phyloP scores from a whole-genome alignment of 2,329 filamentous ascomycete genomes.

The Fusarium euwallaceae region DNA sequence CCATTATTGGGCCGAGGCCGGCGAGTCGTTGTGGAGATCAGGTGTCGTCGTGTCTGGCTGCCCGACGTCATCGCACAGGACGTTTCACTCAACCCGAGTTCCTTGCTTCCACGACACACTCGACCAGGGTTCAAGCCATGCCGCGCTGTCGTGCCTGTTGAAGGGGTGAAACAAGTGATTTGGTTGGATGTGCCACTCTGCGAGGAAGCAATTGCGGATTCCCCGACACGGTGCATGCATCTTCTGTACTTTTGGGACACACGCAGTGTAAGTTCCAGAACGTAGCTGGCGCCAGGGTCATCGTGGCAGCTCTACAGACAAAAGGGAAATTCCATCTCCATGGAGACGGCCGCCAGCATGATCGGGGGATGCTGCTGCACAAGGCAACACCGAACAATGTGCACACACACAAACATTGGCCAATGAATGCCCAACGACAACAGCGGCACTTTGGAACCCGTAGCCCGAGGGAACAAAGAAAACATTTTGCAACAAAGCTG shows the following conservation, averaged over 20 bases:
- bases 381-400: not conserved
- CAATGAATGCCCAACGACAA: slow-evolving; percentile 13
- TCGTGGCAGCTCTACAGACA: slow-evolving; percentile 9
- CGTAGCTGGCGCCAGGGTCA: not conserved
- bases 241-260: slow-evolving; percentile 16
- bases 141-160: not conserved
- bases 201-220: slow-evolving; percentile 3
- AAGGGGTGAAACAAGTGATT: not conserved
- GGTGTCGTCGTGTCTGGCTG: slow-evolving; percentile 23
- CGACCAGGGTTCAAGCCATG: slow-evolving; percentile 24
- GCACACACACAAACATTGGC: not conserved
- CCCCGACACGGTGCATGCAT: not conserved
- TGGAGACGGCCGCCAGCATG: slow-evolving; percentile 7
- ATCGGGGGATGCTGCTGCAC: slow-evolving; percentile 1
- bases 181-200: slow-evolving; percentile 5
- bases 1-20: slow-evolving; percentile 30
- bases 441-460: not conserved
- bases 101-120: slow-evolving; percentile 30
- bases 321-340: slow-evolving; percentile 13
- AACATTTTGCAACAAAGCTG: not conserved
- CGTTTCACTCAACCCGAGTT: slow-evolving; percentile 25
- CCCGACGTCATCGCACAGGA: slow-evolving; percentile 45
- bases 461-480: not conserved
- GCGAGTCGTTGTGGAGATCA: slow-evolving; percentile 13
- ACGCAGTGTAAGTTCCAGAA: slow-evolving; percentile 13